These are phyloP conservation scores for Phialophora tarda DNA, from an alignment of 2,329 filamentous ascomycete species.

Conservation along the genomic window DNA sequence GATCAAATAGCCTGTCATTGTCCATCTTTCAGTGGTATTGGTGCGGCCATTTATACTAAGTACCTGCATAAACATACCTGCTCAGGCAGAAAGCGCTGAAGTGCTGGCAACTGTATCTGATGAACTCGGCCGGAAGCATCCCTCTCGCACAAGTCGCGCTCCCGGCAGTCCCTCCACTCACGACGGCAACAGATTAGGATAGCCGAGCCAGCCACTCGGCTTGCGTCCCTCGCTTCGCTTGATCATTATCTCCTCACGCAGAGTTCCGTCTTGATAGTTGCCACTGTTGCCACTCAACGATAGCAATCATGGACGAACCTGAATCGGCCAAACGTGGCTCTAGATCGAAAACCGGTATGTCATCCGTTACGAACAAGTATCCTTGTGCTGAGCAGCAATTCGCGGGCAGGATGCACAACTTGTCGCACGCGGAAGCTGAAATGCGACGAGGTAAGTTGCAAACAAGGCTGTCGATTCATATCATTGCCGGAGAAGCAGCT, in stretches of 20 bases:
- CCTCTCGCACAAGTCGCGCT: no score
- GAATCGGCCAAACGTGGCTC: constrained; percentile 31
- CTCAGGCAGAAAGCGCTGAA: not conserved
- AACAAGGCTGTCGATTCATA: no score
- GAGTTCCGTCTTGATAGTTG: not conserved
- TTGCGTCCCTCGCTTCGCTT: not conserved
- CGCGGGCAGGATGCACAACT: constrained; percentile 46
- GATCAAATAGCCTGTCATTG: not conserved
- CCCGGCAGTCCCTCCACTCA: constrained; percentile 2
- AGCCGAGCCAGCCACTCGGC: constrained; percentile 24
- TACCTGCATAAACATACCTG: not conserved
- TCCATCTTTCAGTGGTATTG: not conserved
- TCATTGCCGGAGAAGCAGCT: no score
- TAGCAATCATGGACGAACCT: constrained; percentile 4
- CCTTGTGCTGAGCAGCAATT: constrained; percentile 8
- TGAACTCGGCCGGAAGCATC: not conserved
- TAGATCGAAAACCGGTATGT: constrained; percentile 49
- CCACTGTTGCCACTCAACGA: not conserved
- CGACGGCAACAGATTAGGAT: not conserved
- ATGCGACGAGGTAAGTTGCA: constrained; percentile 24
- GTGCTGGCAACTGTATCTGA: not conserved
- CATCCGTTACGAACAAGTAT: not conserved
- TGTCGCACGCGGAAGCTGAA: constrained; percentile 39
- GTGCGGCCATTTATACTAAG: not conserved
- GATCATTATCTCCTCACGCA: not conserved